Evolutionary conservation across 352 stramenopile genomes (phyloP).

Genomic region (Chrysophaeum taylorii): DNA sequence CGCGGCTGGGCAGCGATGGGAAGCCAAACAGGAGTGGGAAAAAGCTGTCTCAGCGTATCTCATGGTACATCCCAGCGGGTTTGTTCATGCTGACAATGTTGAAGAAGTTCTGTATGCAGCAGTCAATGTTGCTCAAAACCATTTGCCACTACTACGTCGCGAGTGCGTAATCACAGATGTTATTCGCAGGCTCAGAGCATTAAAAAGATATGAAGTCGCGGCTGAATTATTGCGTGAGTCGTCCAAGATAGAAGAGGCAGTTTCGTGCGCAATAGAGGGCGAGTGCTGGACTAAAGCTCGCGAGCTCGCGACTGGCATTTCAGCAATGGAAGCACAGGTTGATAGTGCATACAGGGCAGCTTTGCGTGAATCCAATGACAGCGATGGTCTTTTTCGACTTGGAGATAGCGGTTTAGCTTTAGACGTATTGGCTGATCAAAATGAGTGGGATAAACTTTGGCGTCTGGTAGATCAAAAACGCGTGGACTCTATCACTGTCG

Average conservation of each 20-base stretch:
- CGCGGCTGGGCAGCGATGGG: conserved; percentile 63
- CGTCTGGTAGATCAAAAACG: conserved; percentile 31
- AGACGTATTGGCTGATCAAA: conserved; percentile 76
- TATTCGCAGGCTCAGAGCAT: conserved; percentile 56
- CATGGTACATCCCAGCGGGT: too few relatives aligned
- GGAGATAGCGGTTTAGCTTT: conserved; percentile 50
- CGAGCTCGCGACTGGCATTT: conserved; percentile 27
- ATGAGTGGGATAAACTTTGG: conserved; percentile 82
- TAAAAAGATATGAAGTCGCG: conserved; percentile 68
- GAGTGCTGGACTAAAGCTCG: conserved; percentile 44
- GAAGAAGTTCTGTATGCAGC: too few relatives aligned
- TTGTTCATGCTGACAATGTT: too few relatives aligned
- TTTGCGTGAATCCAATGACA: conserved; percentile 39
- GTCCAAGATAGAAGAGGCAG: conserved; percentile 77
- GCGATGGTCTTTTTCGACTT: conserved; percentile 40
- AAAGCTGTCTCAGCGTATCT: conserved; percentile 81
- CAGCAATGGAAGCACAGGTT: conserved; percentile 36
- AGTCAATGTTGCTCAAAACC: conserved; percentile 69
- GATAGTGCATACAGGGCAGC: conserved; percentile 30
- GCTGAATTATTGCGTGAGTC: conserved; percentile 62
- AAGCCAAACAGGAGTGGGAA: conserved; percentile 69
- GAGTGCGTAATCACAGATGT: conserved; percentile 78
- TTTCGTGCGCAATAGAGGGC: conserved; percentile 58
- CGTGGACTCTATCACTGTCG: conserved; percentile 42
- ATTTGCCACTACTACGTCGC: too few relatives aligned